Evolutionary conservation across 208 protist species (phyloP).

Genomic region (Acanthamoeba quina): DNA sequence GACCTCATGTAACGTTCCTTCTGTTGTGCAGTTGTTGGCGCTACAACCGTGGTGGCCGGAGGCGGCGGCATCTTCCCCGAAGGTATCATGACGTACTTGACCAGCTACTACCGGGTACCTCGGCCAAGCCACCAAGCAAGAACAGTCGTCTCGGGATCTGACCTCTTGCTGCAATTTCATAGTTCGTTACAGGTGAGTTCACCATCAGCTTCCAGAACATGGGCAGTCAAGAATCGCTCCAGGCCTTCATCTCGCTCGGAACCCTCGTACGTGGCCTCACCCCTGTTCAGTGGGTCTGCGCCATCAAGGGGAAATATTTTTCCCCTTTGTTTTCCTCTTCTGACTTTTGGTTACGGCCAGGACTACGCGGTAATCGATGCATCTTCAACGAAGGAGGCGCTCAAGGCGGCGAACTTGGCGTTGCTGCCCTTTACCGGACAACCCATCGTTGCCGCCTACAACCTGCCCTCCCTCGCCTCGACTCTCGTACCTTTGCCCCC

Average conservation of each 20-base stretch:
- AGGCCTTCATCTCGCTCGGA: background rate
- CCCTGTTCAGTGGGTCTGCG: background rate
- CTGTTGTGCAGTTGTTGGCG: background rate
- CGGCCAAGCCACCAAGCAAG: background rate
- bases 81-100: background rate
- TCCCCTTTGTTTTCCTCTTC: background rate
- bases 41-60: background rate
- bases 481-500: background rate
- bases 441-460: background rate
- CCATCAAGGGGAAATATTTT: background rate
- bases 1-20: too few relatives aligned
- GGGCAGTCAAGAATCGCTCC: background rate
- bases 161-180: too few relatives aligned
- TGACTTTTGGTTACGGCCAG: fast-evolving
- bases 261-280: background rate
- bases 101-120: background rate
- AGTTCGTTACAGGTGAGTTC: background rate
- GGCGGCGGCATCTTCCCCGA: background rate
- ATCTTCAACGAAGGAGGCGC: background rate
- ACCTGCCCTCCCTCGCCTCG: background rate
- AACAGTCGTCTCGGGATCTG: too few relatives aligned
- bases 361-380: background rate
- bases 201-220: conserved; percentile 22
- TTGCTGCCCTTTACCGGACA: background rate
- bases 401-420: background rate